These are phyloP conservation scores for Trichoderma afroharzianum DNA, from an alignment of 2,329 filamentous ascomycete species.

Conservation along the genomic window DNA sequence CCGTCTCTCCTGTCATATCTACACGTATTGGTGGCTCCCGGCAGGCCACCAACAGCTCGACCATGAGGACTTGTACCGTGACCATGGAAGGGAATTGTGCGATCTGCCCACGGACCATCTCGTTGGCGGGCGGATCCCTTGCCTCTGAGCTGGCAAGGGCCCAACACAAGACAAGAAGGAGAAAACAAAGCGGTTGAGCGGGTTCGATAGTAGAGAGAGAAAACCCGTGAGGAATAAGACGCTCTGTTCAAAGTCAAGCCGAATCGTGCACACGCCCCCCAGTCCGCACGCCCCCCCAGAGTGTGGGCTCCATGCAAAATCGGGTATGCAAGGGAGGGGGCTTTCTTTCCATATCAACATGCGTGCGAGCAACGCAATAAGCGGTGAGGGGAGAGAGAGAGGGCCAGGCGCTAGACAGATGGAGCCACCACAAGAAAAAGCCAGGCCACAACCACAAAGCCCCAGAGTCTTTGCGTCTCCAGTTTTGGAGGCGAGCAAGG, in stretches of 20 bases:
- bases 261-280: constrained; percentile 6
- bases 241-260: neutral
- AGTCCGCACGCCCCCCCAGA: neutral
- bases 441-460: neutral
- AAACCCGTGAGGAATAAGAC: neutral
- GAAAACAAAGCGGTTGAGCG: neutral
- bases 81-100: constrained; percentile 6
- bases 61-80: neutral
- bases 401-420: constrained; percentile 6
- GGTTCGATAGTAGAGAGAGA: neutral
- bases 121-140: constrained; percentile 10
- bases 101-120: constrained; percentile 14
- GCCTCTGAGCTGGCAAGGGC: constrained; percentile 17
- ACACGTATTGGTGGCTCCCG: neutral
- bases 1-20: neutral
- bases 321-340: constrained; percentile 22
- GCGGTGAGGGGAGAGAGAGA: constrained; percentile 18
- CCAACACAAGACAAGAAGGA: constrained; percentile 15
- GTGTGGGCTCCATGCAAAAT: constrained; percentile 17
- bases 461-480: neutral
- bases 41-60: constrained; percentile 1
- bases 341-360: constrained; percentile 15
- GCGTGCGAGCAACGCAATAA: constrained; percentile 15
- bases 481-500: neutral
- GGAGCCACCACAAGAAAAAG: constrained; percentile 12